These are phyloP conservation scores for Pseudocohnilembus persalinus DNA, from an alignment of 169 alveolate species.

Conservation along the genomic window DNA sequence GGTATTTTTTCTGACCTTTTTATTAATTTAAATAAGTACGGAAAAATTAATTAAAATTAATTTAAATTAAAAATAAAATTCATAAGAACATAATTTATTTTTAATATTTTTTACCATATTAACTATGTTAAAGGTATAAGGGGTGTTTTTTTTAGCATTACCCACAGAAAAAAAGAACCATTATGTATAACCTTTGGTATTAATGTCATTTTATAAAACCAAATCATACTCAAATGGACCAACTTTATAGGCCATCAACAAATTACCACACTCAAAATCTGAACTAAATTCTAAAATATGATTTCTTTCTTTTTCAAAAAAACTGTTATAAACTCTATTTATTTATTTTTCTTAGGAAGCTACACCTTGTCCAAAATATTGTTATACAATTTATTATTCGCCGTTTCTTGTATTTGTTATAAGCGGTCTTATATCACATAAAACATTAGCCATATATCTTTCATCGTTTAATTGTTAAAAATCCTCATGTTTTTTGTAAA, in stretches of 20 bases:
- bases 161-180: constrained; percentile 76
- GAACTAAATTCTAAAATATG: constrained; percentile 52
- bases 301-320: background rate
- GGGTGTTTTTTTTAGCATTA: constrained; percentile 40
- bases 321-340: background rate
- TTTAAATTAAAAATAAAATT: constrained; percentile 59
- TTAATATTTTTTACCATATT: background rate
- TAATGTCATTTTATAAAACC: constrained; percentile 71
- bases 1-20: constrained; percentile 62
- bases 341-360: background rate
- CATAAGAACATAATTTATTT: constrained; percentile 40
- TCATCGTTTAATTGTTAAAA: background rate
- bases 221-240: constrained; percentile 71
- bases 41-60: constrained; percentile 44
- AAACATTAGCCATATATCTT: background rate
- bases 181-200: constrained; percentile 78
- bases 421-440: background rate
- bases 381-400: background rate
- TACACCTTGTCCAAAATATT: background rate
- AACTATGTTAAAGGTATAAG: background rate
- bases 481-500: background rate
- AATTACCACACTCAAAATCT: constrained; percentile 70
- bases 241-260: constrained; percentile 51
- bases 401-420: background rate
- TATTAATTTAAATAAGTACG: no score